phyloP scores from a whole-genome alignment of 352 stramenopile species.

The Phytopythium aichiense region DNA sequence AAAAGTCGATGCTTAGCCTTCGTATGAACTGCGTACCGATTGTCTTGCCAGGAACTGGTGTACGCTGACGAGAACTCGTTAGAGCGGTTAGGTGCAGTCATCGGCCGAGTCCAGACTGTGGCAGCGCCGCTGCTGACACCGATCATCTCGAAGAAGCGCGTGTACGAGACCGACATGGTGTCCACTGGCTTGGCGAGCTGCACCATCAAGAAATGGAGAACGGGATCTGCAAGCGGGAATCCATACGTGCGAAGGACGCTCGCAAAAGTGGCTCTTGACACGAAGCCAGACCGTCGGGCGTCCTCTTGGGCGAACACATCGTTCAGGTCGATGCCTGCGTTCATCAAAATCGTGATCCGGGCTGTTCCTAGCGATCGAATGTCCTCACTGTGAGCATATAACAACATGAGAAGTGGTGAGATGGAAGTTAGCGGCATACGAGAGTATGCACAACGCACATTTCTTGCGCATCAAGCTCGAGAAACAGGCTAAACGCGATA shows the following conservation, averaged over 20 bases:
- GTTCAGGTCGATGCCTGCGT: conserved; percentile 27
- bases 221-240: conserved; percentile 28
- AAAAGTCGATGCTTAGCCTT: not conserved
- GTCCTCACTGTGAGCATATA: conserved; percentile 27
- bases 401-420: conserved; percentile 1
- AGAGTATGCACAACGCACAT: conserved; percentile 22
- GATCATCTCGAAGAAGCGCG: conserved; percentile 50
- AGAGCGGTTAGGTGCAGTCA: not conserved
- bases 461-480: conserved; percentile 50
- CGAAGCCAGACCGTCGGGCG: conserved; percentile 27
- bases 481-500: conserved; percentile 31
- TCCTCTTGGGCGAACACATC: conserved; percentile 48
- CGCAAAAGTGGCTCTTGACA: conserved; percentile 34
- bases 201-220: conserved; percentile 50
- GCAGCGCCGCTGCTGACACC: conserved; percentile 17
- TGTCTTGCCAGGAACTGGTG: not conserved
- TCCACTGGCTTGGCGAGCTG: conserved; percentile 44
- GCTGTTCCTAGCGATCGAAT: conserved; percentile 31
- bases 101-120: conserved; percentile 11
- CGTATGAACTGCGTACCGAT: not conserved
- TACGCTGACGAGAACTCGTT: not conserved
- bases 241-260: conserved; percentile 34
- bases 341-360: conserved; percentile 22
- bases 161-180: conserved; percentile 48
- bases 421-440: not conserved